Conservation (phyloP, 2,329 filamentous ascomycete species). For the Scedosporium aurantiacum region DNA sequence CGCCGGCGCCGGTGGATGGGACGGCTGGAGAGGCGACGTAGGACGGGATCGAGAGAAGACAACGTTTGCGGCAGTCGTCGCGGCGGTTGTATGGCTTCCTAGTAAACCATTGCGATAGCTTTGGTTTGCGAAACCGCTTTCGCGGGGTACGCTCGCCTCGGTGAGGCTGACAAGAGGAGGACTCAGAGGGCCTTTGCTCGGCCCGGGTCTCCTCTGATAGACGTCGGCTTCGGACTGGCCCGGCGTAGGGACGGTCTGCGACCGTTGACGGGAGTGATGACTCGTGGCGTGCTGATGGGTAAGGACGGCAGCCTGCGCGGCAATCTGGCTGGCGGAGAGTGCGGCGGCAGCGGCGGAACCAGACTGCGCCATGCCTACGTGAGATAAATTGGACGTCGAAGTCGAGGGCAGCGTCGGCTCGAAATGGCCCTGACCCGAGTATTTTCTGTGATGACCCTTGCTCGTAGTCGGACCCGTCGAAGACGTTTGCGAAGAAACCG, state of each 20-base stretch:
- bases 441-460: slow-evolving; percentile 46
- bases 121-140: slow-evolving; percentile 39
- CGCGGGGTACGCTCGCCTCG: slow-evolving; percentile 51
- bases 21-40: slow-evolving; percentile 34
- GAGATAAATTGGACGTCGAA: slow-evolving; percentile 37
- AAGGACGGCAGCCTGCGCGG: slow-evolving; percentile 67
- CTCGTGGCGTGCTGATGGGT: slow-evolving; percentile 39
- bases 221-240: slow-evolving; percentile 9
- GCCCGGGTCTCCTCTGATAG: slow-evolving; percentile 15
- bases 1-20: slow-evolving; percentile 26
- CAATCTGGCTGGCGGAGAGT: slow-evolving; percentile 63
- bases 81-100: slow-evolving; percentile 50
- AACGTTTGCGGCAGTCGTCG: slow-evolving; percentile 61
- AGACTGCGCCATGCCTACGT: slow-evolving; percentile 29
- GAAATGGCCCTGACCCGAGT: slow-evolving; percentile 67
- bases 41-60: slow-evolving; percentile 58
- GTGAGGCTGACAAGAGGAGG: slow-evolving; percentile 54
- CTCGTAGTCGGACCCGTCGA: slow-evolving; percentile 12
- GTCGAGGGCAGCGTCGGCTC: slow-evolving; percentile 61
- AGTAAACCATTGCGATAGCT: slow-evolving; percentile 51
- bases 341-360: slow-evolving; percentile 23
- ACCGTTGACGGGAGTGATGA: slow-evolving; percentile 56
- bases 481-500: slow-evolving; percentile 17
- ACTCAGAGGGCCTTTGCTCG: slow-evolving; percentile 40
- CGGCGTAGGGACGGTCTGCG: slow-evolving; percentile 56